phyloP scores from a whole-genome alignment of 768 basidiomycete genomes.

The Lentinula edodes region DNA sequence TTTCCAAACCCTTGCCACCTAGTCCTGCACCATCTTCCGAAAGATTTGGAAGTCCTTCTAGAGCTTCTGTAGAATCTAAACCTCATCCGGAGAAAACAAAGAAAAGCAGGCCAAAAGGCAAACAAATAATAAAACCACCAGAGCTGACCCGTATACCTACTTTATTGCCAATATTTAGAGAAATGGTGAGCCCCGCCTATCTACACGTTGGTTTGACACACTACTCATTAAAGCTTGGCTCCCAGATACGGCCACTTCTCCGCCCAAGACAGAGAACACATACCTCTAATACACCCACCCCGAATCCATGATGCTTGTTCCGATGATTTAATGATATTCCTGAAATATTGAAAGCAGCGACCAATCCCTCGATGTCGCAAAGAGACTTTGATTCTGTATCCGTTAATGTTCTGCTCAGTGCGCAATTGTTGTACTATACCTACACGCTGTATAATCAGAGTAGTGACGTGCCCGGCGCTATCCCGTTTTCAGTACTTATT shows the following conservation, averaged over 20 bases:
- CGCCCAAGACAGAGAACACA: slow-evolving; percentile 22
- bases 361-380: no score
- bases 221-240: not conserved
- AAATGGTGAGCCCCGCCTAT: slow-evolving; percentile 61
- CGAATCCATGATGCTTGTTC: not conserved
- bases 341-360: not conserved
- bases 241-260: slow-evolving; percentile 40
- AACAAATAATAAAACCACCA: slow-evolving; percentile 56
- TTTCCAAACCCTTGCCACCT: slow-evolving; percentile 39
- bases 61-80: slow-evolving; percentile 6
- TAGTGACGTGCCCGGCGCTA: not conserved
- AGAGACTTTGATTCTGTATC: not conserved
- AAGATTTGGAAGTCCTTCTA: not conserved
- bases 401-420: not conserved
- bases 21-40: slow-evolving; percentile 9
- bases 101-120: slow-evolving; percentile 1
- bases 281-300: not conserved
- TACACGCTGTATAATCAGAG: not conserved
- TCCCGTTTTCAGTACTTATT: not conserved
- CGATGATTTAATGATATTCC: not conserved
- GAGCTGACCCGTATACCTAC: slow-evolving; percentile 74
- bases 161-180: slow-evolving; percentile 83
- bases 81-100: slow-evolving; percentile 6
- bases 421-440: not conserved
- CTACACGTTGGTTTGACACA: not conserved